Conservation (phyloP, 257 asterid genomes). For the Lycium ferocissimum region DNA sequence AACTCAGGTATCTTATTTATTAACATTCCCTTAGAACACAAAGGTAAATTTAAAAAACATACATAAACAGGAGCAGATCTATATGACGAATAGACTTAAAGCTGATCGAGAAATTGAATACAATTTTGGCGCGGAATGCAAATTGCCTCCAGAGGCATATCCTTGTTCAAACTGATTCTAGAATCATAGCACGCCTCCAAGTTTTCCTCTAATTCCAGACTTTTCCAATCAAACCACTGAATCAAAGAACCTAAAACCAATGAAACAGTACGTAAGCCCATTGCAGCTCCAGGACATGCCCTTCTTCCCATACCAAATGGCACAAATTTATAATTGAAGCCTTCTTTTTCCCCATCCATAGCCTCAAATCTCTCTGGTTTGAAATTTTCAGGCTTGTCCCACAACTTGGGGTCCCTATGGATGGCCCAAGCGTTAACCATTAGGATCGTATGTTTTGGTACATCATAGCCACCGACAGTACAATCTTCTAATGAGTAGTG, state of each 20-base stretch:
- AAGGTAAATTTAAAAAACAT: neutral
- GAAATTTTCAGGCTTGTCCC: constrained; percentile 61
- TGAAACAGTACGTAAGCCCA: constrained; percentile 51
- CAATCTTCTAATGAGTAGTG: constrained; percentile 50
- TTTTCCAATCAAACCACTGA: constrained; percentile 64
- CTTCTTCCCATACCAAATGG: constrained; percentile 70
- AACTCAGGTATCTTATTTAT: neutral
- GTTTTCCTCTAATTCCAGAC: neutral
- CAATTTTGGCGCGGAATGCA: constrained; percentile 42
- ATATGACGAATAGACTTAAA: constrained; percentile 23
- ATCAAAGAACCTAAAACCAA: constrained; percentile 57
- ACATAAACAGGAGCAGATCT: neutral
- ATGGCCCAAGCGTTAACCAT: constrained; percentile 60
- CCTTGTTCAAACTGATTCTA: constrained; percentile 39
- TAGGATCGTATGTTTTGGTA: constrained; percentile 51
- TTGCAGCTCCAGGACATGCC: constrained; percentile 58
- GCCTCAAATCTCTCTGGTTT: constrained; percentile 54
- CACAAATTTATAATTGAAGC: constrained; percentile 40
- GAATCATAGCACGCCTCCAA: constrained; percentile 31
- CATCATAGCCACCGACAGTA: constrained; percentile 48
- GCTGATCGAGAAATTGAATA: constrained; percentile 38
- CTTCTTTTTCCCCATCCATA: constrained; percentile 43
- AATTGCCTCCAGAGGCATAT: constrained; percentile 53
- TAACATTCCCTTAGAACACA: neutral
- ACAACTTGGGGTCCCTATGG: constrained; percentile 59